A percentile compares a stretch with the other conserved stretches of the same genome.
Evolutionary conservation across 1,284 basidiomycete genomes (phyloP).

Genomic region (Ganoderma leucocontextum): DNA sequence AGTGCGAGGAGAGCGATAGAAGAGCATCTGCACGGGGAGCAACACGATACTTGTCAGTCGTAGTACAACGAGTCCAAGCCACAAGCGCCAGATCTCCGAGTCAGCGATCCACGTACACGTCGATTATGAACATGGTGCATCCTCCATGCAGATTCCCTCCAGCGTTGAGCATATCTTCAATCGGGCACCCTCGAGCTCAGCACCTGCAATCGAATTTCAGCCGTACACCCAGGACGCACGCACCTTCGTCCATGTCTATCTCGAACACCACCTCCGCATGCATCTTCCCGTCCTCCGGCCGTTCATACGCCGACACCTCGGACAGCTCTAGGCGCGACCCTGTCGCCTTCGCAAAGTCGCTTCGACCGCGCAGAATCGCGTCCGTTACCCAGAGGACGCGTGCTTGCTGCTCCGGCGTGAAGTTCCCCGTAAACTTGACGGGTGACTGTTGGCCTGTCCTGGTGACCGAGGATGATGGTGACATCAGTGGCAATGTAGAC

Average conservation of each 20-base stretch:
- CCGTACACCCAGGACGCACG: not conserved
- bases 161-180: slow-evolving; percentile 8
- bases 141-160: slow-evolving; percentile 1
- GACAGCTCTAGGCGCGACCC: slow-evolving; percentile 2
- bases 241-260: slow-evolving; percentile 6
- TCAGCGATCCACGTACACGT: slow-evolving; percentile 1
- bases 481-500: not conserved
- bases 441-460: not conserved
- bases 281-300: slow-evolving; percentile 4
- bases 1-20: slow-evolving; percentile 68
- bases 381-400: not conserved
- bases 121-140: slow-evolving; percentile 12
- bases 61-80: not conserved
- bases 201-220: not conserved
- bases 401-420: not conserved
- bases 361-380: not conserved
- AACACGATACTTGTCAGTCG: not conserved
- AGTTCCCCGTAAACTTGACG: not conserved
- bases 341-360: not conserved
- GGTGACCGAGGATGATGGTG: not conserved
- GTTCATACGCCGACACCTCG: not conserved
- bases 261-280: slow-evolving; percentile 5
- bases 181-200: too few species aligned
- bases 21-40: slow-evolving; percentile 53
- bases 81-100: not conserved